These are phyloP conservation scores for Akebia trifoliata DNA, from an alignment of 164 flowering plant species.

Conservation along the genomic window DNA sequence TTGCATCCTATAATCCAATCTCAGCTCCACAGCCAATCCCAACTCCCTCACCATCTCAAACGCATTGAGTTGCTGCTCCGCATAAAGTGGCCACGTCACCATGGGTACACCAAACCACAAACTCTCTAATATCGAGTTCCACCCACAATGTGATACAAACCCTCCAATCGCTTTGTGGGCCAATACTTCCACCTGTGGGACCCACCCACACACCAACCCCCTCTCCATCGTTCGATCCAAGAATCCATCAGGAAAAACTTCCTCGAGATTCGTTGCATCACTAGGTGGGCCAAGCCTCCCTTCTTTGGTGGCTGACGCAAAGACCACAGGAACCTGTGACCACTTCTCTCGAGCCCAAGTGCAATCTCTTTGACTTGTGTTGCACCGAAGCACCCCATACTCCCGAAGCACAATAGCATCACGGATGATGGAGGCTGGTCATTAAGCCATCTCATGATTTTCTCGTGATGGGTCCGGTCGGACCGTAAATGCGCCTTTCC, in stretches of 20 bases:
- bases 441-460: slow-evolving; percentile 28
- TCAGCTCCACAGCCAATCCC: slow-evolving; percentile 18
- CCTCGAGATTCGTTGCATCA: neutral
- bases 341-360: slow-evolving; percentile 27
- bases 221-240: slow-evolving; percentile 7
- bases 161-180: slow-evolving; percentile 13
- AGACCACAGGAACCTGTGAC: slow-evolving; percentile 35
- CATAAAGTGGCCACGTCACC: slow-evolving; percentile 14
- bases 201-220: slow-evolving; percentile 15
- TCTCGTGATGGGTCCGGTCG: no score
- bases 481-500: neutral
- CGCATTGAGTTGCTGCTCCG: slow-evolving; percentile 12
- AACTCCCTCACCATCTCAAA: slow-evolving; percentile 13
- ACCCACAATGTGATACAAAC: slow-evolving; percentile 20
- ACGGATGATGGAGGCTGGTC: slow-evolving; percentile 26
- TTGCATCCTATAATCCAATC: slow-evolving; percentile 5
- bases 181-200: slow-evolving; percentile 13
- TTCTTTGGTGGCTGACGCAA: slow-evolving; percentile 13
- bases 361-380: slow-evolving; percentile 34
- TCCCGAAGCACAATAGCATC: slow-evolving; percentile 40
- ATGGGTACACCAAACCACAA: slow-evolving; percentile 19
- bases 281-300: neutral
- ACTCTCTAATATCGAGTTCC: slow-evolving; percentile 21
- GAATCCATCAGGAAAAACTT: slow-evolving; percentile 15
- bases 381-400: slow-evolving; percentile 21